These are phyloP conservation scores for Binderoboletus segoi DNA, from an alignment of 1,284 basidiomycete genomes.

Conservation along the genomic window DNA sequence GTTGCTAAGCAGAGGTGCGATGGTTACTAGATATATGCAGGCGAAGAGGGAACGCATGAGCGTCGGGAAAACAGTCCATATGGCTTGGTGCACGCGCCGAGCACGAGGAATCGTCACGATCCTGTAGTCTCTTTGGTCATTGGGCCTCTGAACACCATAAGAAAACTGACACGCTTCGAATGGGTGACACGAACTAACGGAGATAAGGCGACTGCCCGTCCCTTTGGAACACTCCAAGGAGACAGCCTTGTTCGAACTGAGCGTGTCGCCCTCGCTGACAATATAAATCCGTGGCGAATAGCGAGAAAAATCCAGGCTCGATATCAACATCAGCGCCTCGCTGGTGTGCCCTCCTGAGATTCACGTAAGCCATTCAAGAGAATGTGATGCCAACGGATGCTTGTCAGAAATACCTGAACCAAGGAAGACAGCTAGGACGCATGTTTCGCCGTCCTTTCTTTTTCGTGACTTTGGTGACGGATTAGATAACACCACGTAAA, in stretches of 20 bases:
- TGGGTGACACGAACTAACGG: conserved; percentile 19
- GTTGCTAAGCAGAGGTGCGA: conserved; percentile 46
- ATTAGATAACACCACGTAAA: conserved; percentile 20
- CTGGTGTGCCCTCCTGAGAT: conserved; percentile 88
- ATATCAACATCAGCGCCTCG: conserved; percentile 82
- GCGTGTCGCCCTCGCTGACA: conserved; percentile 77
- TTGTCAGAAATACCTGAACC: conserved; percentile 51
- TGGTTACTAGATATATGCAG: conserved; percentile 59
- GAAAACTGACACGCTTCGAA: neutral
- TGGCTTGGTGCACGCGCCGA: conserved; percentile 78
- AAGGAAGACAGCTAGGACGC: conserved; percentile 56
- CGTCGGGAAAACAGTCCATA: conserved; percentile 68
- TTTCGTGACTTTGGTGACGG: conserved; percentile 13
- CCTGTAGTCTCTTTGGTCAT: conserved; percentile 37
- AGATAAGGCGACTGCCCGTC: conserved; percentile 6
- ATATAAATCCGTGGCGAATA: conserved; percentile 85
- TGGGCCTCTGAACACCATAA: conserved; percentile 19
- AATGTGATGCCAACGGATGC: neutral
- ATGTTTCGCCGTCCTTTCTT: conserved; percentile 30
- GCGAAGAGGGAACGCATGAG: conserved; percentile 60
- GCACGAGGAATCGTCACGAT: conserved; percentile 82
- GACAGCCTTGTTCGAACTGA: conserved; percentile 75
- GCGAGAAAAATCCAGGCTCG: conserved; percentile 72
- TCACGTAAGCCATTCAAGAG: conserved; percentile 6
- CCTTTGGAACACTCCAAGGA: conserved; percentile 60